These are phyloP conservation scores for Plasmopara viticola DNA, from an alignment of 352 stramenopile genomes.

Conservation along the genomic window DNA sequence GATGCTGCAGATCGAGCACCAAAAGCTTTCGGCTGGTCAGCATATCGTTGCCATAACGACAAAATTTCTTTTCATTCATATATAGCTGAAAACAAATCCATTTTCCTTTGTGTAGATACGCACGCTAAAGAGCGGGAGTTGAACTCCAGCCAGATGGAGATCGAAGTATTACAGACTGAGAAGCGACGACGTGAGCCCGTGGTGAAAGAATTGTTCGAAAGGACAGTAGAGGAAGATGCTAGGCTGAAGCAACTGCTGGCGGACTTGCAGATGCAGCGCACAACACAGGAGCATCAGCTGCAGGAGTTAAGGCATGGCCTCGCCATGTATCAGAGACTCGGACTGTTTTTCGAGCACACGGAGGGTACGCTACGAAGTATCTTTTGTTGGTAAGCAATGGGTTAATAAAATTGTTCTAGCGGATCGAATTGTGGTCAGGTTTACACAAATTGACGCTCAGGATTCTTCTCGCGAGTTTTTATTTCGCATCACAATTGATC, in stretches of 20 bases:
- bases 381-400: neutral
- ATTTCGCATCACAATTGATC: conserved; percentile 64
- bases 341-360: conserved; percentile 61
- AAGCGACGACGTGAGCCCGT: conserved; percentile 53
- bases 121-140: conserved; percentile 51
- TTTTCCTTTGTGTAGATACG: conserved; percentile 12
- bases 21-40: conserved; percentile 30
- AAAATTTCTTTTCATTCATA: neutral
- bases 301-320: conserved; percentile 56
- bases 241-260: conserved; percentile 42
- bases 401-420: conserved; percentile 16
- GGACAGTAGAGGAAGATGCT: conserved; percentile 48
- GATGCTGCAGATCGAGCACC: conserved; percentile 36
- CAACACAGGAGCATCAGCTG: conserved; percentile 42
- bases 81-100: conserved; percentile 1
- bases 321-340: conserved; percentile 58
- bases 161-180: conserved; percentile 57
- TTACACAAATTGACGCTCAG: conserved; percentile 64
- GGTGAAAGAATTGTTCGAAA: conserved; percentile 56
- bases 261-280: conserved; percentile 39
- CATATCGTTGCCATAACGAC: neutral
- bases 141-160: conserved; percentile 53
- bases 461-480: conserved; percentile 56
- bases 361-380: conserved; percentile 25
- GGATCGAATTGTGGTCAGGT: conserved; percentile 55